Percentiles rank a stretch among this genome's conserved stretches.
Evolutionary conservation across 2,329 filamentous ascomycete species (phyloP).

Genomic region (Aspergillus fumigatus): DNA sequence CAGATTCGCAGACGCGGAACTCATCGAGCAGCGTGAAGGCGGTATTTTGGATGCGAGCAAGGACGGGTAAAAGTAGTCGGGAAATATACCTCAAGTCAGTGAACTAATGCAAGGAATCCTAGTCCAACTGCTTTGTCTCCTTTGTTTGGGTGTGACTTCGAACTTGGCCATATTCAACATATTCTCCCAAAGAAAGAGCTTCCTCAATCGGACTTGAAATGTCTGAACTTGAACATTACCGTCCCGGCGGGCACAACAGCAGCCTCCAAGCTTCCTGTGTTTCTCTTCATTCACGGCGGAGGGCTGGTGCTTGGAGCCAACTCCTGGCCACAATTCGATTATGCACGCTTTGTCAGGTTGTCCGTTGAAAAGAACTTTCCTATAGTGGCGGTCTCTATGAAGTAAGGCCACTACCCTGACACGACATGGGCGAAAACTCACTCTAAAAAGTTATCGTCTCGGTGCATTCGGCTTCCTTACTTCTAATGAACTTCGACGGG

Average conservation of each 20-base stretch:
- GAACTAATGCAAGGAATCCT: neutral
- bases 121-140: slow-evolving; percentile 40
- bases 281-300: slow-evolving; percentile 53
- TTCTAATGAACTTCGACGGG: slow-evolving; percentile 44
- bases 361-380: slow-evolving; percentile 42
- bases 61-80: slow-evolving; percentile 28
- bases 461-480: slow-evolving; percentile 45
- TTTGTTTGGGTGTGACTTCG: slow-evolving; percentile 40
- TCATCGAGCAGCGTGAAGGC: slow-evolving; percentile 22
- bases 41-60: slow-evolving; percentile 29
- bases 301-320: slow-evolving; percentile 48
- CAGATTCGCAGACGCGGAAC: slow-evolving; percentile 30
- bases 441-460: slow-evolving; percentile 43
- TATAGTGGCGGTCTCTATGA: slow-evolving; percentile 44
- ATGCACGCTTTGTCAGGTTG: slow-evolving; percentile 42
- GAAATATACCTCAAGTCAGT: neutral
- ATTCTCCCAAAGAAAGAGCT: slow-evolving; percentile 38
- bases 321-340: slow-evolving; percentile 51
- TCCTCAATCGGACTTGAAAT: slow-evolving; percentile 44
- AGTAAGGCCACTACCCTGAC: slow-evolving; percentile 27
- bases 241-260: slow-evolving; percentile 31
- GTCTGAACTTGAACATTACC: slow-evolving; percentile 51
- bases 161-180: slow-evolving; percentile 49
- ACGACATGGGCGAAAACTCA: neutral
- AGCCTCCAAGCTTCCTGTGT: slow-evolving; percentile 43